Conservation (phyloP, 345 rosid genomes). For the Salix brachista region DNA sequence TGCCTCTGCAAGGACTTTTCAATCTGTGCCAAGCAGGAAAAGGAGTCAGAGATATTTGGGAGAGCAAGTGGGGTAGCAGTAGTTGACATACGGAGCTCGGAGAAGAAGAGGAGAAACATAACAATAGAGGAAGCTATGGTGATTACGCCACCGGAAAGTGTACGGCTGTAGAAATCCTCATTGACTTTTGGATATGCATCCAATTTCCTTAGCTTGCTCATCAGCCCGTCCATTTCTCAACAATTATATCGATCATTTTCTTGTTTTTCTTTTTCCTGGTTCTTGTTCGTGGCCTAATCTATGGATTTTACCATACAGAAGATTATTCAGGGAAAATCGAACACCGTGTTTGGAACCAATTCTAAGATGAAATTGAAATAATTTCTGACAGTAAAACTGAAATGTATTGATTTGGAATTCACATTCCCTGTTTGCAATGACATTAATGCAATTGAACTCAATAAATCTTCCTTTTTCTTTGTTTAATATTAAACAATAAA, state of each 20-base stretch:
- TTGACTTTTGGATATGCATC: conserved; percentile 97
- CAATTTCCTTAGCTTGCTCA: conserved; percentile 70
- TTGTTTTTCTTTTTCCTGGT: background rate
- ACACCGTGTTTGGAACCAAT: background rate
- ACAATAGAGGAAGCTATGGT: conserved; percentile 80
- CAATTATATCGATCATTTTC: background rate
- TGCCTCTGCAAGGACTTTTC: conserved; percentile 92
- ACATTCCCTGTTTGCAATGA: background rate
- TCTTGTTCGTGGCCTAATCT: background rate
- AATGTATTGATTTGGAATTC: background rate
- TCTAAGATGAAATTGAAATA: background rate
- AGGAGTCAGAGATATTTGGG: background rate
- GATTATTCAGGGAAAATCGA: background rate
- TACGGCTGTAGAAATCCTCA: conserved; percentile 94
- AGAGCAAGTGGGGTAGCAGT: background rate
- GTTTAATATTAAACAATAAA: background rate
- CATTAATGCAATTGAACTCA: background rate
- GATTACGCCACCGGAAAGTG: conserved; percentile 90
- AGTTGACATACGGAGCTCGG: conserved; percentile 69
- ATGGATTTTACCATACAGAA: background rate
- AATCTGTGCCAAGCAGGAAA: conserved; percentile 47
- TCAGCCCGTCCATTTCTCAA: conserved; percentile 54
- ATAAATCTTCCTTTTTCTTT: too few species aligned
- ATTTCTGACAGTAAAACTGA: background rate
- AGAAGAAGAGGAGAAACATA: conserved; percentile 93